Base-by-base conservation (phyloP, 2,329 filamentous ascomycete genomes). In the Ramichloridium luteum region DNA sequence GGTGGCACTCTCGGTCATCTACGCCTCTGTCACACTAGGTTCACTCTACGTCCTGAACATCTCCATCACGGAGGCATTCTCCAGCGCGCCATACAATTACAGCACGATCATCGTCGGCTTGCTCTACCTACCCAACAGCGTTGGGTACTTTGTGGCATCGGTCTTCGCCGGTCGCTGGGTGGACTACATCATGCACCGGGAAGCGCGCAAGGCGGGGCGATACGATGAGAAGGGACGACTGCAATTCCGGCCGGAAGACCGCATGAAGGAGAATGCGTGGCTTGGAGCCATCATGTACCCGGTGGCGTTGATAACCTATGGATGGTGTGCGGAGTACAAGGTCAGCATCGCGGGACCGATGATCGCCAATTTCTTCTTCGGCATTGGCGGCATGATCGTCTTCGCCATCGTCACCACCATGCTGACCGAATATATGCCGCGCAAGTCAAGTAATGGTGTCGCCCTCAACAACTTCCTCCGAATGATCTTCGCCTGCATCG, bases 231-330 rank as follows among this genome's bases (percentile, higher is more conserved):
- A 70, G 22, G 81, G 80, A 10, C 69, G 67, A 36, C 61, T 83
- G 13, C 59, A 82, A 6, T 79, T 74, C 48, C 62, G 73, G 2
- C 83, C 83, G 0, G 83, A 90, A 56, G 83, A 92, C 53, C 70
- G 83, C 9, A 81, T 90, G 72, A 67, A 76, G 26, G 79, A 88
- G 50, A 90, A 92, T 50, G 78, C 79, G 3, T 88, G 77, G 77
- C 55, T 86, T 1, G 78, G 77, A 3, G 76, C 76, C 1, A 61
- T 74, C 3, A 44, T 86, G 27, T 86, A 80, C 45, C 83, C 83
- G 0, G 63, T 65, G 0, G 76, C 75, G 0, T 54, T 90, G 37
- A 61, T 90, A 16, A 75, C 76, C 62, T 90, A 82, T 50, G 83
- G 83, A 3, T 92, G 83, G 82, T 70, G 74, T 0, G 67, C 71